phyloP scores from a whole-genome alignment of 176 grass and related monocot species.

The Hordeum marinum region DNA sequence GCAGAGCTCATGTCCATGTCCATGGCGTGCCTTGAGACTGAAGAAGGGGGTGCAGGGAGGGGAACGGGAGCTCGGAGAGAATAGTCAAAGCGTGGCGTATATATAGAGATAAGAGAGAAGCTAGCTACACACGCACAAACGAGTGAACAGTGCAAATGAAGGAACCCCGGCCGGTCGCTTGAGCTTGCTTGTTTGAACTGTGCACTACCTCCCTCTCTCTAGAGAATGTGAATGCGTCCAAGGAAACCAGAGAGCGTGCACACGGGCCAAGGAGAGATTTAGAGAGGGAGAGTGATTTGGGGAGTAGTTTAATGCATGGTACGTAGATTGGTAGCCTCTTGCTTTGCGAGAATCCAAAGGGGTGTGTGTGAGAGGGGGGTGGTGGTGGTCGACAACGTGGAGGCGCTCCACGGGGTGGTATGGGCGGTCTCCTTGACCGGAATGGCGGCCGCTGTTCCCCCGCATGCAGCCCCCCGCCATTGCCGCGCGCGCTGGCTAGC shows the following conservation, averaged over 20 bases:
- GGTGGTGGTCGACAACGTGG: slow-evolving; percentile 62
- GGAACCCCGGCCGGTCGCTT: background rate
- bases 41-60: slow-evolving; percentile 24
- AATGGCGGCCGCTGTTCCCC: slow-evolving; percentile 39
- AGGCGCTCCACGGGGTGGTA: slow-evolving; percentile 37
- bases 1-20: slow-evolving; percentile 65
- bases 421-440: slow-evolving; percentile 67
- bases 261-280: slow-evolving; percentile 50
- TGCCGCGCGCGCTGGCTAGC: background rate
- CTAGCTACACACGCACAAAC: background rate
- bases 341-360: slow-evolving; percentile 36
- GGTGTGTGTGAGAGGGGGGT: background rate
- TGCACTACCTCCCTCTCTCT: background rate
- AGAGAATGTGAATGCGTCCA: slow-evolving; percentile 30
- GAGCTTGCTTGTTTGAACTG: slow-evolving; percentile 9
- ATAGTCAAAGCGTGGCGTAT: slow-evolving; percentile 10
- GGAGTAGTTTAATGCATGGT: slow-evolving; percentile 38
- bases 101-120: too few relatives aligned
- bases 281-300: slow-evolving; percentile 32
- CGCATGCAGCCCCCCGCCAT: slow-evolving; percentile 29
- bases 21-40: slow-evolving; percentile 19
- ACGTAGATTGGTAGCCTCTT: background rate
- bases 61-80: slow-evolving; percentile 12
- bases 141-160: background rate
- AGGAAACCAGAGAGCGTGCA: slow-evolving; percentile 28